A percentile compares a stretch with the other conserved stretches of the same genome.
phyloP scores from a whole-genome alignment of 1,139 yeast species.

The Diutina rugosa region DNA sequence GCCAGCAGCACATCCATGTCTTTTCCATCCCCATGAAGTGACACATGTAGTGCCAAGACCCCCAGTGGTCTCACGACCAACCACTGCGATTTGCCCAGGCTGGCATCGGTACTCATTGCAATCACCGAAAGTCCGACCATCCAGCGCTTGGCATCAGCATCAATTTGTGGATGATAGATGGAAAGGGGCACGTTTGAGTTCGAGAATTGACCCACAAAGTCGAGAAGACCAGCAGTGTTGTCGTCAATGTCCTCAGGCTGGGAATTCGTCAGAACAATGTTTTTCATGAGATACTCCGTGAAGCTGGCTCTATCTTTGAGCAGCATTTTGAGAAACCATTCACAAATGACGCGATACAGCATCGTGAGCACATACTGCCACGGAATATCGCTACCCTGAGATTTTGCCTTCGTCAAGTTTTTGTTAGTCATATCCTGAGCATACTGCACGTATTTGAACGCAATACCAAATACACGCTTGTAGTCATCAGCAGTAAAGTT shows the following conservation, averaged over 20 bases:
- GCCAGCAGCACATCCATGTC: constrained; percentile 7
- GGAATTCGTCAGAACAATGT: constrained; percentile 31
- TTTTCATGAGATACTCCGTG: constrained; percentile 50
- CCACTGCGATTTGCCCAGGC: neutral
- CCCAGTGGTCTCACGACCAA: constrained; percentile 16
- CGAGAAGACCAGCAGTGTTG: constrained; percentile 52
- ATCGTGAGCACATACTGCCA: constrained; percentile 49
- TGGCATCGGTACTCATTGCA: neutral
- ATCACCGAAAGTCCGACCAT: neutral
- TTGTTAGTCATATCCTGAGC: constrained; percentile 38
- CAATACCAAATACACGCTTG: constrained; percentile 71
- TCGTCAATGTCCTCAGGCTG: constrained; percentile 24
- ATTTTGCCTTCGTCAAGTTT: neutral
- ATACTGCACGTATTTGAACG: constrained; percentile 67
- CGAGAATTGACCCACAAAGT: constrained; percentile 55
- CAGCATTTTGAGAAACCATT: constrained; percentile 61
- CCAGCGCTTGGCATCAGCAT: constrained; percentile 11
- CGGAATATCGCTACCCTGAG: neutral
- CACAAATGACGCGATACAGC: constrained; percentile 57
- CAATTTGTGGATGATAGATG: constrained; percentile 9
- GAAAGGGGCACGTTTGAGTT: constrained; percentile 43
- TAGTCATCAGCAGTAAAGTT: constrained; percentile 70
- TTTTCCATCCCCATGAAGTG: constrained; percentile 22
- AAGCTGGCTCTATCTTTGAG: constrained; percentile 45
- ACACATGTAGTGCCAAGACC: constrained; percentile 32